These are phyloP conservation scores for Alisma plantagoaquatica DNA, from an alignment of 106 monocot species.

Conservation along the genomic window DNA sequence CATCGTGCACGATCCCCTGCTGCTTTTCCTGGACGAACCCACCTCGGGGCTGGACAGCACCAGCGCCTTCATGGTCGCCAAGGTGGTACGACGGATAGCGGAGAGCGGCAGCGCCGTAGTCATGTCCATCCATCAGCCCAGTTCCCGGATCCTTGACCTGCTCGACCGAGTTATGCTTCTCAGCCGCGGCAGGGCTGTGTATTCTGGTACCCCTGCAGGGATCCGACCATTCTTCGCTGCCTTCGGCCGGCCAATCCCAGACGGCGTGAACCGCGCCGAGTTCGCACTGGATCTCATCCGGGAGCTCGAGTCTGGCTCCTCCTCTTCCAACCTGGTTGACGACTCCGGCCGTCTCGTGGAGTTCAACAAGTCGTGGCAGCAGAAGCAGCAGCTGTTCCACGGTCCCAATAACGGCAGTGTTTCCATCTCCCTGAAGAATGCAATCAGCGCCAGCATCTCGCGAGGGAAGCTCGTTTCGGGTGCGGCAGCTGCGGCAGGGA, in stretches of 20 bases:
- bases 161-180: constrained; percentile 27
- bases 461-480: constrained; percentile 79
- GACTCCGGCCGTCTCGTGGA: constrained; percentile 29
- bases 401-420: neutral
- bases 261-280: constrained; percentile 30
- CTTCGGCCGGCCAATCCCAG: constrained; percentile 64
- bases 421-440: constrained; percentile 37
- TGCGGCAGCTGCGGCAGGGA: constrained; percentile 22
- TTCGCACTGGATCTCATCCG: constrained; percentile 32
- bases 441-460: constrained; percentile 69
- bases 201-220: constrained; percentile 29
- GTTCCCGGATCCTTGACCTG: constrained; percentile 55
- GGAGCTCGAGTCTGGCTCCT: constrained; percentile 44
- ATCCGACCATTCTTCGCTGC: constrained; percentile 52
- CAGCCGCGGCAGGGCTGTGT: constrained; percentile 39
- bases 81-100: constrained; percentile 69
- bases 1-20: constrained; percentile 82
- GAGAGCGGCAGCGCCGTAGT: constrained; percentile 65
- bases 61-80: constrained; percentile 77
- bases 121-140: constrained; percentile 82
- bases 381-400: neutral
- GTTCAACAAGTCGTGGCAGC: constrained; percentile 37
- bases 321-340: constrained; percentile 20
- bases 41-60: constrained; percentile 90
- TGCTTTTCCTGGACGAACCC: constrained; percentile 81